phyloP scores from a whole-genome alignment of 345 rosid species.

The Pistacia vera region DNA sequence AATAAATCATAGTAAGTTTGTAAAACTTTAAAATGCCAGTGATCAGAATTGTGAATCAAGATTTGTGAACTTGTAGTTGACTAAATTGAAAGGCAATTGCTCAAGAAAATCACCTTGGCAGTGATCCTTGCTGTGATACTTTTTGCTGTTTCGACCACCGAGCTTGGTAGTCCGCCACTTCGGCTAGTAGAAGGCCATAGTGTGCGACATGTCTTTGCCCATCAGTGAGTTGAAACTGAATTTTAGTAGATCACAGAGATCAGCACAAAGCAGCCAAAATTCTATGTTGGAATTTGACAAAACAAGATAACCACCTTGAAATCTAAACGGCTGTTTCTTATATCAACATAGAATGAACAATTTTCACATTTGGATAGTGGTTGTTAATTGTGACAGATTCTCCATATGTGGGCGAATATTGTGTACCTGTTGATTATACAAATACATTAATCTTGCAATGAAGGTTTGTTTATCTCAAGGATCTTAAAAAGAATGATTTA shows the following conservation, averaged over 20 bases:
- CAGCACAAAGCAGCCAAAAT: conserved; percentile 1
- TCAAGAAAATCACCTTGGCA: conserved; percentile 47
- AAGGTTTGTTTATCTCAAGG: not conserved
- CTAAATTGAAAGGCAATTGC: not conserved
- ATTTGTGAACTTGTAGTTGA: not conserved
- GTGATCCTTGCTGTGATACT: conserved; percentile 67
- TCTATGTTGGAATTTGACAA: not conserved
- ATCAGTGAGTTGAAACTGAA: conserved; percentile 80
- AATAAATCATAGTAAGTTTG: not conserved
- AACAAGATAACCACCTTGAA: conserved; percentile 59
- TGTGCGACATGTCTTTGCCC: conserved; percentile 77
- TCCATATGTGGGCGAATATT: conserved; percentile 90
- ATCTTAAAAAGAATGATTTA: not conserved
- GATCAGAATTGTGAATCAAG: not conserved
- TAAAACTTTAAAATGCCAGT: not conserved
- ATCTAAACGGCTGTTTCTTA: conserved; percentile 73
- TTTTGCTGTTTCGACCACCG: conserved; percentile 83
- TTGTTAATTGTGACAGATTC: conserved; percentile 75
- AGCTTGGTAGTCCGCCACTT: conserved; percentile 85
- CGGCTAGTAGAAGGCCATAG: conserved; percentile 83
- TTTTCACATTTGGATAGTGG: conserved; percentile 82
- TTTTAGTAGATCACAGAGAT: conserved; percentile 7
- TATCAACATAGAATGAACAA: conserved; percentile 79
- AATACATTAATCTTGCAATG: not conserved
- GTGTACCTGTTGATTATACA: conserved; percentile 64